These are phyloP conservation scores for Brassica cretica DNA, from an alignment of 345 rosid genomes.

Conservation along the genomic window DNA sequence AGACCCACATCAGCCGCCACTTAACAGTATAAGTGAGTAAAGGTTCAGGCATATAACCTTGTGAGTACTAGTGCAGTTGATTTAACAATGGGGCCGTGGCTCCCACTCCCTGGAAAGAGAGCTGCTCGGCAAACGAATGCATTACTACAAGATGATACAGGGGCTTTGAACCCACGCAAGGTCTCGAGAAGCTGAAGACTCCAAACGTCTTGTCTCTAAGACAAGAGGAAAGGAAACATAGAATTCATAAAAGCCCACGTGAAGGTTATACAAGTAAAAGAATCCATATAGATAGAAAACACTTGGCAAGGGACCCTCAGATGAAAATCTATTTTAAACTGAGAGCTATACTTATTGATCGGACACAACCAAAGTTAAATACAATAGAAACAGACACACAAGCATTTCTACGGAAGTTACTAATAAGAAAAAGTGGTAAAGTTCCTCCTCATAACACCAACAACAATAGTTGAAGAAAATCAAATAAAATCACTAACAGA, in stretches of 20 bases:
- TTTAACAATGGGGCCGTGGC: slow-evolving; percentile 51
- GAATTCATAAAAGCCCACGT: background rate
- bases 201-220: slow-evolving; percentile 63
- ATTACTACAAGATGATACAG: slow-evolving; percentile 49
- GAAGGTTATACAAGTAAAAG: slow-evolving; percentile 4
- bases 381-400: background rate
- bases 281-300: background rate
- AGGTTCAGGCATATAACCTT: slow-evolving; percentile 45
- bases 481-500: background rate
- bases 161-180: slow-evolving; percentile 41
- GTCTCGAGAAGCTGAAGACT: slow-evolving; percentile 52
- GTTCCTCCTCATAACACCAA: background rate
- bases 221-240: slow-evolving; percentile 30
- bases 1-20: background rate
- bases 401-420: background rate
- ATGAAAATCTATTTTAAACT: background rate
- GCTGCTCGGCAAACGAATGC: slow-evolving; percentile 59
- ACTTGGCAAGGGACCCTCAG: background rate
- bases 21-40: background rate
- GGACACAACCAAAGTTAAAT: background rate
- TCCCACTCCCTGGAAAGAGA: slow-evolving; percentile 54
- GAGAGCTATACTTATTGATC: background rate
- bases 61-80: slow-evolving; percentile 48
- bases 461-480: slow-evolving; percentile 7
- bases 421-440: background rate